Evolutionary conservation across 306 rosid species (phyloP).

Genomic region (Cicer arietinum): DNA sequence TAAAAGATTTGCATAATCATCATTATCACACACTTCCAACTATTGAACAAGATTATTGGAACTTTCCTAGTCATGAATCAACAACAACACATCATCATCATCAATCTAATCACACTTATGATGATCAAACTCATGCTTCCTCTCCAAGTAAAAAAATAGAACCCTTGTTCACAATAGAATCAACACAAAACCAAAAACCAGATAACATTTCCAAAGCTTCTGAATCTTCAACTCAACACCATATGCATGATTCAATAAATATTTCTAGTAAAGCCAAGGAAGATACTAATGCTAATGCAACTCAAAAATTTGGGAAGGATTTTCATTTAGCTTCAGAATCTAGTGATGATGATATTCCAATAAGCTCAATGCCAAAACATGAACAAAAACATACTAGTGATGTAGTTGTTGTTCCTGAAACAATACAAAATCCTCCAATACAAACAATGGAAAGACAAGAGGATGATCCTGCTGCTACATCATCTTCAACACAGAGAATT

Average conservation of each 20-base stretch:
- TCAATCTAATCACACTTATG: too few species aligned
- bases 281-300: background rate
- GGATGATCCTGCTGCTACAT: constrained; percentile 9
- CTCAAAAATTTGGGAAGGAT: background rate
- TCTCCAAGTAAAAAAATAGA: constrained; percentile 14
- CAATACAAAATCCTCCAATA: constrained; percentile 58
- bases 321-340: constrained; percentile 4
- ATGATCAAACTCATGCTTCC: constrained; percentile 29
- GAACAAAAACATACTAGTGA: constrained; percentile 42
- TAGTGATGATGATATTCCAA: constrained; percentile 48
- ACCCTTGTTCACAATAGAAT: constrained; percentile 33
- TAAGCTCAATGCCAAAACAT: constrained; percentile 40
- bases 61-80: constrained; percentile 5
- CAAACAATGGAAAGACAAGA: constrained; percentile 72
- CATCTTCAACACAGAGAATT: constrained; percentile 48
- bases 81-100: background rate
- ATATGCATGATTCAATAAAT: constrained; percentile 16
- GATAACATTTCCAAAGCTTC: constrained; percentile 29
- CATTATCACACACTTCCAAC: constrained; percentile 1
- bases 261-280: background rate
- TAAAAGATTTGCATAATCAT: background rate
- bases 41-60: constrained; percentile 2
- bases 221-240: constrained; percentile 35
- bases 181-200: background rate
- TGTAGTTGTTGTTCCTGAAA: background rate